These are phyloP conservation scores for Eucalyptus curtisii DNA, from an alignment of 345 rosid genomes.

Conservation along the genomic window DNA sequence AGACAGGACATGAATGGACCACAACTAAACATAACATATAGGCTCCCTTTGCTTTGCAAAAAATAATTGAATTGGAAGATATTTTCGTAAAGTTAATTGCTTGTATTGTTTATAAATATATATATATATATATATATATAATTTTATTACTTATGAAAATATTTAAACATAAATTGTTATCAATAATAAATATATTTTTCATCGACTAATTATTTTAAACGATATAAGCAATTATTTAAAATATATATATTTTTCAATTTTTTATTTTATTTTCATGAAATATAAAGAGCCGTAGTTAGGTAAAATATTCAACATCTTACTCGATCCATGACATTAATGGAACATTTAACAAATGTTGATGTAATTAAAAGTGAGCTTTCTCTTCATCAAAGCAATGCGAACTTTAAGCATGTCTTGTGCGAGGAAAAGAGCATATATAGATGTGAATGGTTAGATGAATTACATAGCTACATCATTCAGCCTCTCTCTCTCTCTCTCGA, in stretches of 20 bases:
- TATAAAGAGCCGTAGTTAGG: background rate
- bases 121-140: no score
- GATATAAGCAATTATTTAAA: background rate
- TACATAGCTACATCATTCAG: background rate
- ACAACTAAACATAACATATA: background rate
- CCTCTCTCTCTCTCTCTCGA: background rate
- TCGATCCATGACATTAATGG: background rate
- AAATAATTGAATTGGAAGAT: background rate
- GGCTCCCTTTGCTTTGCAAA: background rate
- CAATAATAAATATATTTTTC: background rate
- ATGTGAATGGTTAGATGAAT: background rate
- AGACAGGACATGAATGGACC: background rate
- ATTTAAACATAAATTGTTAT: background rate
- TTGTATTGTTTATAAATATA: background rate
- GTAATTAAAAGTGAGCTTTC: background rate
- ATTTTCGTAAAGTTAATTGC: rapidly evolving
- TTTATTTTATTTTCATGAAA: background rate
- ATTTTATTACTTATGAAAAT: background rate
- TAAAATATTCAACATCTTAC: background rate
- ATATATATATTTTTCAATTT: background rate
- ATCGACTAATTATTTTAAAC: background rate
- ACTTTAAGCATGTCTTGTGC: background rate
- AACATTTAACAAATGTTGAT: background rate
- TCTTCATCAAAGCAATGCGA: background rate
- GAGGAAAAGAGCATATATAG: background rate